Evolutionary conservation across 2,329 filamentous ascomycete genomes (phyloP).

Genomic region (Chalaropsis thielavioides): DNA sequence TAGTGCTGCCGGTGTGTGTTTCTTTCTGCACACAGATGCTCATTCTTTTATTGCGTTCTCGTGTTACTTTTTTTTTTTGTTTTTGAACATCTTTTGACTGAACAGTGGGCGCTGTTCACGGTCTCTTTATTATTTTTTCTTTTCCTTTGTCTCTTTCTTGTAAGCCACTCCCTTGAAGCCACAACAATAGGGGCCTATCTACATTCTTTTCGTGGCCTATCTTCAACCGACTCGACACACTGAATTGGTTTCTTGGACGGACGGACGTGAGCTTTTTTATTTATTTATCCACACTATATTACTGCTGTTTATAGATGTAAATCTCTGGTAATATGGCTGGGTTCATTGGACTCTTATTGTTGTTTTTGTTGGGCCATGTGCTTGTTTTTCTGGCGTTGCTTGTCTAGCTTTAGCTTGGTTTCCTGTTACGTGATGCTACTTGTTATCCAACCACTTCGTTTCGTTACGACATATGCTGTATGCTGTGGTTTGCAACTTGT

Average conservation of each 20-base stretch:
- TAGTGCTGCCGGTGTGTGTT: slow-evolving; percentile 5
- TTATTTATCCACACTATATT: not conserved
- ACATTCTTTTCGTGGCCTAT: not conserved
- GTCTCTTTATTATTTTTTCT: not conserved
- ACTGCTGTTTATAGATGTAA: not conserved
- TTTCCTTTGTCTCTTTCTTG: not conserved
- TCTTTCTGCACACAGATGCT: not conserved
- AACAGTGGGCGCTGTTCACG: not conserved
- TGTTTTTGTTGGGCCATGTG: not conserved
- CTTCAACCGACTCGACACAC: not conserved
- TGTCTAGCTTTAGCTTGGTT: not conserved
- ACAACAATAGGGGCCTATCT: not conserved
- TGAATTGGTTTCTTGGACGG: not conserved
- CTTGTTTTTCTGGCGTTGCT: not conserved
- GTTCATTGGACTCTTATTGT: not conserved
- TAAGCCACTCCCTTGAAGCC: not conserved
- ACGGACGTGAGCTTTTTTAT: too few relatives aligned
- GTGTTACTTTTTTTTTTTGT: slow-evolving; percentile 3
- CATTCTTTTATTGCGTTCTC: not conserved
- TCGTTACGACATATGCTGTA: not conserved
- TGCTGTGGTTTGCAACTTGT: not conserved
- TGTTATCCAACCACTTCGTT: not conserved
- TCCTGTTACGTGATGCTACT: not conserved
- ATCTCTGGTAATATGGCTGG: not conserved
- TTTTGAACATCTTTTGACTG: slow-evolving; percentile 2